Percentiles rank a stretch among this genome's conserved stretches.
phyloP scores from a whole-genome alignment of 2,329 filamentous ascomycete species.

The Tolypocladium guangdongense region DNA sequence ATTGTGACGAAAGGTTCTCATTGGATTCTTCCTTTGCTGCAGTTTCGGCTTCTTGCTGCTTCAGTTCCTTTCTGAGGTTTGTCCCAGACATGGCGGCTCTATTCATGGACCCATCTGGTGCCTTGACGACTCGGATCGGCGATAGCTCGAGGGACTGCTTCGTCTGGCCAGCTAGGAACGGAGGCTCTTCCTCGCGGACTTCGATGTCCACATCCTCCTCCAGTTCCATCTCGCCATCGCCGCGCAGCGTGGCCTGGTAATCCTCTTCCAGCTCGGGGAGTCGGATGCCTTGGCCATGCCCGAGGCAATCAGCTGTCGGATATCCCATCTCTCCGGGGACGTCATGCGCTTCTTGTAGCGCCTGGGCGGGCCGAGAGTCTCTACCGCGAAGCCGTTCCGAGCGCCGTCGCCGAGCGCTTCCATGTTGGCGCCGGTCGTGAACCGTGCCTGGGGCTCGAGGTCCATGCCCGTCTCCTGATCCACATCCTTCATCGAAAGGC shows the following conservation, averaged over 20 bases:
- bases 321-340: slow-evolving; percentile 95
- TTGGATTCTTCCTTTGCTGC: slow-evolving; percentile 63
- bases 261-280: slow-evolving; percentile 89
- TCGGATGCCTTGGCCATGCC: slow-evolving; percentile 88
- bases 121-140: slow-evolving; percentile 92
- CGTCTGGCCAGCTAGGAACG: slow-evolving; percentile 90
- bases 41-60: slow-evolving; percentile 77
- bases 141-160: slow-evolving; percentile 92
- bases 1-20: slow-evolving; percentile 78
- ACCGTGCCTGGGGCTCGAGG: slow-evolving; percentile 62
- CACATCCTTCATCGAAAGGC: slow-evolving; percentile 93
- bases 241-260: slow-evolving; percentile 76
- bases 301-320: slow-evolving; percentile 89
- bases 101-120: slow-evolving; percentile 93
- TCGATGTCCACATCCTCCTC: slow-evolving; percentile 98
- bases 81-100: slow-evolving; percentile 93
- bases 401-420: slow-evolving; percentile 60
- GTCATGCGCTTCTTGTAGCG: slow-evolving; percentile 84
- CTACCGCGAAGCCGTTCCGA: slow-evolving; percentile 44
- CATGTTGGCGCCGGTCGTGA: slow-evolving; percentile 86
- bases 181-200: slow-evolving; percentile 89
- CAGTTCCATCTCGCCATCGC: slow-evolving; percentile 78
- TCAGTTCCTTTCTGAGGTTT: slow-evolving; percentile 73
- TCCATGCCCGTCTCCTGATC: slow-evolving; percentile 84
- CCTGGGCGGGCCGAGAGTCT: slow-evolving; percentile 32